phyloP scores from a whole-genome alignment of 1,284 basidiomycete species.

The Ceratobasidium sp. region DNA sequence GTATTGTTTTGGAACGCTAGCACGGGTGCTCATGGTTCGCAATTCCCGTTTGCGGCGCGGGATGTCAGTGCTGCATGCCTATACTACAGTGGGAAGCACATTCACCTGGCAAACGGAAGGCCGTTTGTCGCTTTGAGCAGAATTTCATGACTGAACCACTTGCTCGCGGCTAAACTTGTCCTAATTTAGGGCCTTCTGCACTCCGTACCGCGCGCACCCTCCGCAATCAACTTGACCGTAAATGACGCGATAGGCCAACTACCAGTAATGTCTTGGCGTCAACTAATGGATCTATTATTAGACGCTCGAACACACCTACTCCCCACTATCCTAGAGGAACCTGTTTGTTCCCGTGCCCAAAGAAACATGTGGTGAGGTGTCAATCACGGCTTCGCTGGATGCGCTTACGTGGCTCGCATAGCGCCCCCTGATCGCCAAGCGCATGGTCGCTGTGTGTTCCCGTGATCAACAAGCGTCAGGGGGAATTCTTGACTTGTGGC shows the following conservation, averaged over 20 bases:
- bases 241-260: not conserved
- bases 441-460: not conserved
- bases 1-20: not conserved
- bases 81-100: not conserved
- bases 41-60: not conserved
- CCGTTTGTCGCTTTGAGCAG: not conserved
- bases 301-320: not conserved
- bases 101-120: not conserved
- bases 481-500: not conserved
- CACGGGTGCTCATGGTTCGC: no score
- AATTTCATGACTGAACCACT: not conserved
- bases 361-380: not conserved
- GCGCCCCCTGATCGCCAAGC: not conserved
- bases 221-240: not conserved
- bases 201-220: not conserved
- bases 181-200: not conserved
- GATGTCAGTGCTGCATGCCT: not conserved
- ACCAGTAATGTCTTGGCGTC: not conserved
- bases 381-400: not conserved
- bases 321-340: not conserved
- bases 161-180: not conserved
- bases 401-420: not conserved
- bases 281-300: slow-evolving; percentile 4
- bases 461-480: not conserved
- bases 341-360: not conserved